A percentile compares a stretch with the other conserved stretches of the same genome.
phyloP scores from a whole-genome alignment of 148 eudicot species.

The Dianthus caryophyllus region DNA sequence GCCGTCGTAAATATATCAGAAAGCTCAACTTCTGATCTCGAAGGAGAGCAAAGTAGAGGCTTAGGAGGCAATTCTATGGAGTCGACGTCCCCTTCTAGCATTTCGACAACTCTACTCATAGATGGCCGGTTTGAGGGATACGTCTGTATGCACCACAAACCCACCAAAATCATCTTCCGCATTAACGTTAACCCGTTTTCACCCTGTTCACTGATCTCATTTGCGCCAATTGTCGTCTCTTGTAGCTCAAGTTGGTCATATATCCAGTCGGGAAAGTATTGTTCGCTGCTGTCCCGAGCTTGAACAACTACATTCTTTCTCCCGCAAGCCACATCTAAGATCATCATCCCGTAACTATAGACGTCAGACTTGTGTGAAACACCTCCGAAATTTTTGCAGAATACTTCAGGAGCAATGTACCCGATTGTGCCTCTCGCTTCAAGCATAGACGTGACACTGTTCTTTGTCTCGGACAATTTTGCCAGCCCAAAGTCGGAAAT shows the following conservation, averaged over 20 bases:
- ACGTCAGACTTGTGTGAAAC: slow-evolving; percentile 23
- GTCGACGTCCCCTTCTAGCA: too few relatives aligned
- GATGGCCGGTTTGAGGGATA: too few relatives aligned
- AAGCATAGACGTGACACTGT: slow-evolving; percentile 20
- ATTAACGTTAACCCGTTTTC: too few relatives aligned
- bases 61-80: too few relatives aligned
- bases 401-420: slow-evolving; percentile 26
- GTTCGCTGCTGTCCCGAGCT: background rate
- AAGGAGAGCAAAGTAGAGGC: too few relatives aligned
- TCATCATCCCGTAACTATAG: slow-evolving; percentile 25
- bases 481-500: slow-evolving; percentile 37
- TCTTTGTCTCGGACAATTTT: slow-evolving; percentile 17
- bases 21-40: too few relatives aligned
- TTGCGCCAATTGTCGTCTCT: too few relatives aligned
- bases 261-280: slow-evolving; percentile 22
- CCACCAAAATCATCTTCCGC: too few relatives aligned
- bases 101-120: too few relatives aligned
- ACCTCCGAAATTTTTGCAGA: slow-evolving; percentile 8
- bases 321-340: slow-evolving; percentile 14
- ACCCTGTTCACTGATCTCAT: too few relatives aligned
- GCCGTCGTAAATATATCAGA: too few relatives aligned
- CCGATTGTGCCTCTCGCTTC: slow-evolving; percentile 31
- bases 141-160: too few relatives aligned
- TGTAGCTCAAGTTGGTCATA: slow-evolving; percentile 19
- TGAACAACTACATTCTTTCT: background rate